A percentile compares a stretch with the other conserved stretches of the same genome.
These are phyloP conservation scores for Tillandsia fasciculata DNA, from an alignment of 176 grass and related monocot species.

Conservation along the genomic window DNA sequence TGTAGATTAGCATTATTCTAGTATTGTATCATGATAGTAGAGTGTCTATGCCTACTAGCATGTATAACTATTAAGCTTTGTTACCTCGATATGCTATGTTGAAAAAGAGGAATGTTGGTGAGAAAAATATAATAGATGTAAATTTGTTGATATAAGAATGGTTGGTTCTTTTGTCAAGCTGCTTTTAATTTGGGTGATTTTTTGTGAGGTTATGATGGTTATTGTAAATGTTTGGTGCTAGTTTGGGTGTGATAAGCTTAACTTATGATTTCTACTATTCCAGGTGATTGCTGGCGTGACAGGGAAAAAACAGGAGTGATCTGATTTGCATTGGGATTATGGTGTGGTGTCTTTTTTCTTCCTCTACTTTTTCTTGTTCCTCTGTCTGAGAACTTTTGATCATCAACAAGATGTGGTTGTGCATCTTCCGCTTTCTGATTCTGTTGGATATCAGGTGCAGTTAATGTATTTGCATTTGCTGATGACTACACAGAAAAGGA, in stretches of 20 bases:
- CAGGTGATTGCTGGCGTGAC: conserved; percentile 89
- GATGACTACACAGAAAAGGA: background rate
- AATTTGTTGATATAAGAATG: too few relatives aligned
- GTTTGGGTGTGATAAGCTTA: background rate
- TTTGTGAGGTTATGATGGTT: background rate
- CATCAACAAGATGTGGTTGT: background rate
- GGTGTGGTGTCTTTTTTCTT: background rate
- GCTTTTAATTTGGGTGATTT: too few relatives aligned
- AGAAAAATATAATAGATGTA: too few relatives aligned
- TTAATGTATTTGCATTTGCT: background rate
- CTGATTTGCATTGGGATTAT: background rate
- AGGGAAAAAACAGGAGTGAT: conserved; percentile 41
- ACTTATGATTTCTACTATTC: background rate
- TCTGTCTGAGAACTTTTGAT: background rate
- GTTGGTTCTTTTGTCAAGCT: too few relatives aligned
- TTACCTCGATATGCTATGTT: too few relatives aligned
- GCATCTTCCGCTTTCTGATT: background rate
- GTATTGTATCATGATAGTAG: background rate
- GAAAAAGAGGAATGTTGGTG: too few relatives aligned
- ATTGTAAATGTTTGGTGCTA: background rate
- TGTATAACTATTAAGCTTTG: too few relatives aligned
- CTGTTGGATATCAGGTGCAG: background rate
- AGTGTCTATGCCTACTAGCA: background rate
- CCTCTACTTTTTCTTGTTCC: background rate
- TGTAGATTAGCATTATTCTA: background rate